A percentile compares a stretch with the other conserved stretches of the same genome.
These are phyloP conservation scores for Cyphellophora attinorum DNA, from an alignment of 2,329 filamentous ascomycete species.

Conservation along the genomic window DNA sequence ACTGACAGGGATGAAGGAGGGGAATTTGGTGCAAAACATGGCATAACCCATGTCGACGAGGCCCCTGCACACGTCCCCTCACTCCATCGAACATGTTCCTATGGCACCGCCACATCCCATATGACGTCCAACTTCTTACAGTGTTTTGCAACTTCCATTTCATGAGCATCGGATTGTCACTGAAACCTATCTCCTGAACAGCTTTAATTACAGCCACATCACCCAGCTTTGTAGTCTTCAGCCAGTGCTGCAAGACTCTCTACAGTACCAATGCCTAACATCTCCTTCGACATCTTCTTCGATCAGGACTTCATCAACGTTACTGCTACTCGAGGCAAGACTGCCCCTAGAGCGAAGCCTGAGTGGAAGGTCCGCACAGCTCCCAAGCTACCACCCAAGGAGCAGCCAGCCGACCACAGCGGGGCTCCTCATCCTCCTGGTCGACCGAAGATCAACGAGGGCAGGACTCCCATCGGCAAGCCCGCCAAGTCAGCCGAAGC, in stretches of 20 bases:
- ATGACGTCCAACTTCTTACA: too few species aligned
- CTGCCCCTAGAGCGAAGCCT: conserved; percentile 19
- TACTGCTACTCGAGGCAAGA: conserved; percentile 18
- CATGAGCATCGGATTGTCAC: too few species aligned
- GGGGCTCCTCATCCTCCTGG: conserved; percentile 11
- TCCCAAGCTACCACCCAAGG: conserved; percentile 19
- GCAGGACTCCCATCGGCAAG: conserved; percentile 3
- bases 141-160: too few species aligned
- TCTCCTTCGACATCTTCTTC: conserved; percentile 21
- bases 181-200: background rate
- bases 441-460: conserved; percentile 5
- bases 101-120: conserved; percentile 2
- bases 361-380: conserved; percentile 20
- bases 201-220: conserved; percentile 4
- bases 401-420: conserved; percentile 9
- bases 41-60: background rate
- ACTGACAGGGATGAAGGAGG: conserved; percentile 1
- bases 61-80: background rate
- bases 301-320: conserved; percentile 22
- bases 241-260: conserved; percentile 1
- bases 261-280: conserved; percentile 20
- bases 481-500: background rate
- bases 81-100: background rate
- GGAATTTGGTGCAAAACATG: conserved; percentile 1
- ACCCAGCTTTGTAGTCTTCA: conserved; percentile 4